Conservation (phyloP, 768 basidiomycete species). For the Calocera cornea region DNA sequence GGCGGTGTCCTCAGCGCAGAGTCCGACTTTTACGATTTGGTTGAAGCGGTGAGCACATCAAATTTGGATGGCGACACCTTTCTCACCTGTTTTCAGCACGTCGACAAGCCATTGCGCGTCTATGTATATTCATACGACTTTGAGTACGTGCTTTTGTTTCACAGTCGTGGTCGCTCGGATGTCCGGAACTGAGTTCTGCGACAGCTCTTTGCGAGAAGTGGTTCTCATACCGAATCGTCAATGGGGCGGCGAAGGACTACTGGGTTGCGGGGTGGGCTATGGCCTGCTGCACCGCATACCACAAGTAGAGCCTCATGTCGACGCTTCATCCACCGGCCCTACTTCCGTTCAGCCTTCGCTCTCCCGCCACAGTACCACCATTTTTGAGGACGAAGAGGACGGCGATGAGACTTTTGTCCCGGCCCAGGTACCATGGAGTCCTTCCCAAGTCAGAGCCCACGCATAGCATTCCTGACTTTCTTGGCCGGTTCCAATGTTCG, state of each 20-base stretch:
- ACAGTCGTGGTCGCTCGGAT: conserved; percentile 6
- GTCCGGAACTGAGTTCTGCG: not conserved
- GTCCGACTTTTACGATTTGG: conserved; percentile 91
- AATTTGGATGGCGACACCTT: not conserved
- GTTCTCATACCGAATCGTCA: conserved; percentile 90
- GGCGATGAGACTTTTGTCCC: not conserved
- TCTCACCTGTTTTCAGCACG: conserved; percentile 44
- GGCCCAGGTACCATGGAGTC: not conserved
- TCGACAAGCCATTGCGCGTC: conserved; percentile 83
- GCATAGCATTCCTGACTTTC: too few species aligned
- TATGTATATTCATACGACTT: conserved; percentile 97
- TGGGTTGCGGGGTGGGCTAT: conserved; percentile 93
- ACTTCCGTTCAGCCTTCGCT: not conserved
- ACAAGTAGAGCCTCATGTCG: conserved; percentile 21
- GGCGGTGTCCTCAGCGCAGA: conserved; percentile 84
- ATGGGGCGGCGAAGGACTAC: conserved; percentile 92
- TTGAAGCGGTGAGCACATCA: conserved; percentile 60
- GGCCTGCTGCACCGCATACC: conserved; percentile 91
- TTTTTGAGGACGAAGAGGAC: not conserved
- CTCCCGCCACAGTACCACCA: not conserved
- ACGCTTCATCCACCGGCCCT: not conserved
- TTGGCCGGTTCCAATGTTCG: too few species aligned
- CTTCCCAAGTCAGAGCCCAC: too few species aligned
- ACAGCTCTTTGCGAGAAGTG: conserved; percentile 79
- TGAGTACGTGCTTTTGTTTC: conserved; percentile 45